Evolutionary conservation across 202 grass and related monocot species (phyloP).

Genomic region (Panicum hallii): DNA sequence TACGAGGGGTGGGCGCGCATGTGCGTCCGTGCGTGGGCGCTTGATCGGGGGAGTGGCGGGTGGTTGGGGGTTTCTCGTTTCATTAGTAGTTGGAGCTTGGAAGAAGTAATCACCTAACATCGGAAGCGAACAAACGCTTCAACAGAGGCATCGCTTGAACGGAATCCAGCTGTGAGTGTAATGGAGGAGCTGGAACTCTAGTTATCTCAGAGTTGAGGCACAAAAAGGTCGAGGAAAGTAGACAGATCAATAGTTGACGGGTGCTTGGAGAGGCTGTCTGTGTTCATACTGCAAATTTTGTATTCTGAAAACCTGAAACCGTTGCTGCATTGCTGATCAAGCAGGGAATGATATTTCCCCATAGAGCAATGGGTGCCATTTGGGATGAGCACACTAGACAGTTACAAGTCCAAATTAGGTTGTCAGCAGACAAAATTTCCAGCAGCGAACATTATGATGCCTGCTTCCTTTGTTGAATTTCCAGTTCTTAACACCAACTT

Average conservation of each 20-base stretch:
- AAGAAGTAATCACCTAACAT: not conserved
- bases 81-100: constrained; percentile 29
- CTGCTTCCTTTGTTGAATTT: not conserved
- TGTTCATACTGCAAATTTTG: not conserved
- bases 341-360: not conserved
- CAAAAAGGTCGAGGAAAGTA: not conserved
- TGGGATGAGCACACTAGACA: not conserved
- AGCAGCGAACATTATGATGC: no score
- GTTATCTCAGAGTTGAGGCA: not conserved
- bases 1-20: not conserved
- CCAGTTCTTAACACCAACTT: not conserved
- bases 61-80: constrained; percentile 22
- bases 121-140: not conserved
- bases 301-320: not conserved
- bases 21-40: constrained; percentile 15
- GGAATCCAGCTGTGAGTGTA: not conserved
- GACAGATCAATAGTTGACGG: not conserved
- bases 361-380: not conserved
- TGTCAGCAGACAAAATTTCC: not conserved
- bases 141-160: not conserved
- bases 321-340: not conserved
- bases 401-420: not conserved
- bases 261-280: not conserved
- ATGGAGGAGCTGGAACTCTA: not conserved
- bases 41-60: constrained; percentile 18